Base-by-base conservation (phyloP, 129 eudicot species). In the Lonicera japonica region DNA sequence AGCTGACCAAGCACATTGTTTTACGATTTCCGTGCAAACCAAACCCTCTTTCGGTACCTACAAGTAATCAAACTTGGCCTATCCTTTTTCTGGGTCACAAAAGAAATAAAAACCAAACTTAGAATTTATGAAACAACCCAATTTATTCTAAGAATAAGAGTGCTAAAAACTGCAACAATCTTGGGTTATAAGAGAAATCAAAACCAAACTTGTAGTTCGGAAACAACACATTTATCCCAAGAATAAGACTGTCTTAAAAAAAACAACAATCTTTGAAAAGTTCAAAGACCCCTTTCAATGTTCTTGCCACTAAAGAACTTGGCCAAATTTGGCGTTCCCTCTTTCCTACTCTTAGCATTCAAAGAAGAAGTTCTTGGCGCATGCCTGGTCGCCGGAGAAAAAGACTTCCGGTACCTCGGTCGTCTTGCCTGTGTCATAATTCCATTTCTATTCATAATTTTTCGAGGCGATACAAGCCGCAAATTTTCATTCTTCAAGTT, bases 291-390 rank as follows among this genome's bases (percentile, higher is more conserved):
- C 59, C 72, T 65, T 50, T 59, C 75, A 63, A 15, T 61, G 51
- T 61, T 22, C 69, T 73, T 70, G 65, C 71, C 76, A 54, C 77
- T 71, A 63, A 86, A 81, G 56, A 86, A 57, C 66, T 70, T 81
- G 13, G 68, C 67, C 5, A 86, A 64, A 60, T 79, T 83, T 34
- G 78, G 81, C 76, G 72, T 64, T 68, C 66, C 69, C 71, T 67
- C 79, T 69, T 41, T 69, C 63, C 74, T 79, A 77, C 83, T 76
- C 69, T 70, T 65, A 59, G 47, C 62, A 1, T 66, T 54, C 36
- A 79, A 60, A 34, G 79, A 65, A 38, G 69, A 50, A 0, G 83
- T 56, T 69, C 66, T 68, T 11, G 75, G 65, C 69, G 63, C 21
- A 56, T 60, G 64, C 69, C 73, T 54, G 39, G 56, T 45, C 15